Conservation (phyloP, 768 basidiomycete genomes). For the Amanita phalloides region DNA sequence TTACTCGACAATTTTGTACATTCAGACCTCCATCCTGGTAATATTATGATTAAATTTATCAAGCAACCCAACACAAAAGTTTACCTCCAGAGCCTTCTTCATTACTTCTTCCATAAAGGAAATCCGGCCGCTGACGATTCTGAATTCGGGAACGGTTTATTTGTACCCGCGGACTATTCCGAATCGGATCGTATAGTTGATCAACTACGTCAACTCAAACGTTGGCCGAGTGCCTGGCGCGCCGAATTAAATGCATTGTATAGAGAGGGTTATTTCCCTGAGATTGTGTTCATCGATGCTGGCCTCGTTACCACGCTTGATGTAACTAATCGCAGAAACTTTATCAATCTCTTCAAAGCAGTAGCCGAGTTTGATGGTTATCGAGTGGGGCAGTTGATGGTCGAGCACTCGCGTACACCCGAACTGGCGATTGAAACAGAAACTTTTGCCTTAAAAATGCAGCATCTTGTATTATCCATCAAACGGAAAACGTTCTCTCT, state of each 20-base stretch:
- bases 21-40: conserved; percentile 83
- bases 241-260: conserved; percentile 52
- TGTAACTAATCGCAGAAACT: conserved; percentile 76
- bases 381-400: conserved; percentile 89
- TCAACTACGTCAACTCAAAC: conserved; percentile 48
- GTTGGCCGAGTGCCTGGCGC: conserved; percentile 60
- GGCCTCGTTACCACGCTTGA: conserved; percentile 88
- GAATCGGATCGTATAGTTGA: conserved; percentile 59
- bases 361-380: conserved; percentile 97
- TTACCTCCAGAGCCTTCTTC: conserved; percentile 50
- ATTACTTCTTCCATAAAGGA: conserved; percentile 33
- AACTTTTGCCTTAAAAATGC: conserved; percentile 96
- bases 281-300: conserved; percentile 94
- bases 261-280: conserved; percentile 74
- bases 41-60: conserved; percentile 96
- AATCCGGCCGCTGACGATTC: conserved; percentile 9
- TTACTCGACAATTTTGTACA: conserved; percentile 97
- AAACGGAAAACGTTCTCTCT: conserved; percentile 97
- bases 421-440: conserved; percentile 86
- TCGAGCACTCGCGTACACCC: conserved; percentile 87
- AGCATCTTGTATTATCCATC: conserved; percentile 86
- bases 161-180: conserved; percentile 27
- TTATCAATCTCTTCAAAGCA: conserved; percentile 93
- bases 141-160: conserved; percentile 12
- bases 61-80: conserved; percentile 67